Evolutionary conservation across 1,284 basidiomycete species (phyloP), one percentile per base, ranked within the genome.

Genomic region (Cutaneotrichosporon mucoides): DNA sequence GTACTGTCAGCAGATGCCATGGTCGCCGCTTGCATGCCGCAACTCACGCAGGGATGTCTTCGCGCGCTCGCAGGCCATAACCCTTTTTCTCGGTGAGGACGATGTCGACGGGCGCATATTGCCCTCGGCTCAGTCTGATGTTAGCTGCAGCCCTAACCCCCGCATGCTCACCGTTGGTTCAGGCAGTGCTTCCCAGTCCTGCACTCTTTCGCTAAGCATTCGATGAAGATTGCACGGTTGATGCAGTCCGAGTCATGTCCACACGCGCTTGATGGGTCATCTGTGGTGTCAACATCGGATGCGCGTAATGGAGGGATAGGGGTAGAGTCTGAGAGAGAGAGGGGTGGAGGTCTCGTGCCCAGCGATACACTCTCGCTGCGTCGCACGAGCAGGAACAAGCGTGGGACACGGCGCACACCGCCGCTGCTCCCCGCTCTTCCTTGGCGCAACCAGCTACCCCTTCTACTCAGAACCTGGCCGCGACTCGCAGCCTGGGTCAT

Each of bases 1-100:
- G 71, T 24, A 36, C 15, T 24, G 49, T 48, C 34, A 61, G 60
- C 42, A 5, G 10, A 33, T 35, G 33, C 24, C 24, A 24, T 24
- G 24, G 24, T 24, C 24, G 24, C 24, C 24, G 24, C 24, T 24
- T 24, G 24, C 24, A 24, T 24, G 13, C 50, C 24, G 6, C 45
- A 12, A 64, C 89, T 75, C 72, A 95, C 94, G 84, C 86, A 44
- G 80, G 77, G 53, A 99, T 79, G 73, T 88, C 82, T 33, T 77
- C 76, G 55, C 82, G 86, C 12, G 92, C 89, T 54, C 96, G 84
- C 16, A 99, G 80, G 43, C 95, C 95, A 79, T 85, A 98, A 0
- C 95, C 95, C 77, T 99, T 99, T 83, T 89, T 90, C 74, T 95
- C 90, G 4, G 95, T 99, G 77, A 87, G 81, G 3, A 99, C 91